Base-by-base conservation (phyloP, 768 basidiomycete genomes). In the Calocera viscosa region DNA sequence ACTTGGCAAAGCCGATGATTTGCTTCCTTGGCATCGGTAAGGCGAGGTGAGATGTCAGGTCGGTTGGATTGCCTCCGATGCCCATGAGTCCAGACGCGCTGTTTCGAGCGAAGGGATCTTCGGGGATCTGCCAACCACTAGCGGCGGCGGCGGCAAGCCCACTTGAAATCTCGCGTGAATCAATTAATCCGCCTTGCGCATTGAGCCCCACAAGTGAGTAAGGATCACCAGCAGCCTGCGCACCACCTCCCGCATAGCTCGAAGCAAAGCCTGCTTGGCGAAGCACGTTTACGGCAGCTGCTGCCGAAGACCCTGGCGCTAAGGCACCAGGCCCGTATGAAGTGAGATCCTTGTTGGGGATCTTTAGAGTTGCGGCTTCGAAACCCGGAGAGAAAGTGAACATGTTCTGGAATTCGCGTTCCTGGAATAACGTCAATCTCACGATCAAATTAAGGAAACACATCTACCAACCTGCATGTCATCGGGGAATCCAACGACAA, bases 381-480 rank as follows among this genome's bases (percentile, higher is more conserved):
- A 98, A 99, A 12, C 94, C 96, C 0, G 83, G 79, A 1, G 91
- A 92, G 73, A 99, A 99, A 8, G 94, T 92, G 75, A 99, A 99
- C 90, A 99, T 95, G 75, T 97, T 97, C 76, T 95, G 92, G 76
- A 98, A 99, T 78, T 99, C 96, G 33, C 96, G 92, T 80, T 98
- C 96, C 94, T 97, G 71, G 2, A 66, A 47, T 39, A 60, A 60
- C 65, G 49, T 30, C 26, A 64, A 71, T 70, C 41, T 49, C 69
- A 14, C 70, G 69, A 60, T 60, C 69, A 69, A 24, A 33, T 49
- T 33, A 66, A 32, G 26, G 35, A 65, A 43, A 11, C n/a, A 69
- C 65, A 41, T 60, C 26, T 30, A 82, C 88, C 70, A 72, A 91
- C 94, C 84, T 89, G 88, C 91, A 98, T 97, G 73, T 99, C 96